These are phyloP conservation scores for Globisporangium echinulatum DNA, from an alignment of 352 stramenopile species.

Conservation along the genomic window DNA sequence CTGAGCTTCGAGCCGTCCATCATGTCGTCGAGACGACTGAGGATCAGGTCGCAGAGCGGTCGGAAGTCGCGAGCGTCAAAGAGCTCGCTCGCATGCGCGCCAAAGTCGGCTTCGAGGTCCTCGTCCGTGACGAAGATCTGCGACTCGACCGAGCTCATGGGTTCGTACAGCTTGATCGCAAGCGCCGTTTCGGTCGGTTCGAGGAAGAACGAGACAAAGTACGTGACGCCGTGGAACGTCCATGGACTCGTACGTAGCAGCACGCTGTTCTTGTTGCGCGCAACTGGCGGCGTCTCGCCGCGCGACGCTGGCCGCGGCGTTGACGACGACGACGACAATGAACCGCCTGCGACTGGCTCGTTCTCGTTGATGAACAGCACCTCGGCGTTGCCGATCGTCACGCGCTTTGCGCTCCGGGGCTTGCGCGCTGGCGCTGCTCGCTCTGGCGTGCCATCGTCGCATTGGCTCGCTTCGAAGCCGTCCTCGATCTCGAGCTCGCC, in stretches of 20 bases:
- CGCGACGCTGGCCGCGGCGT: slow-evolving; percentile 9
- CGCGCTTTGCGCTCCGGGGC: slow-evolving; percentile 37
- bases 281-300: not conserved
- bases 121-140: slow-evolving; percentile 54
- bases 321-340: slow-evolving; percentile 10
- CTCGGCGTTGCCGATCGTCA: slow-evolving; percentile 57
- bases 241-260: slow-evolving; percentile 59
- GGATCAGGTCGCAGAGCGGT: slow-evolving; percentile 52
- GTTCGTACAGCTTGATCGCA: slow-evolving; percentile 76
- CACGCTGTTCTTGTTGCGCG: slow-evolving; percentile 15
- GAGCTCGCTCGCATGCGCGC: slow-evolving; percentile 21
- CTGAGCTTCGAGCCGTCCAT: slow-evolving; percentile 19
- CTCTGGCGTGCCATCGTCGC: not conserved
- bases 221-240: slow-evolving; percentile 58
- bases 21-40: slow-evolving; percentile 51
- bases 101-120: slow-evolving; percentile 58
- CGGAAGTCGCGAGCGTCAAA: slow-evolving; percentile 47
- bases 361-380: slow-evolving; percentile 76
- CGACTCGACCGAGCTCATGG: slow-evolving; percentile 70
- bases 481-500: slow-evolving; percentile 55
- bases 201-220: slow-evolving; percentile 80
- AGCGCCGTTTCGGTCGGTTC: slow-evolving; percentile 27
- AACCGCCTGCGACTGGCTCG: slow-evolving; percentile 22
- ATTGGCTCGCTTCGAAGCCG: slow-evolving; percentile 16
- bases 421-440: slow-evolving; percentile 6